phyloP scores from a whole-genome alignment of 805 yeast genomes.

The Suhomyces faveliae region DNA sequence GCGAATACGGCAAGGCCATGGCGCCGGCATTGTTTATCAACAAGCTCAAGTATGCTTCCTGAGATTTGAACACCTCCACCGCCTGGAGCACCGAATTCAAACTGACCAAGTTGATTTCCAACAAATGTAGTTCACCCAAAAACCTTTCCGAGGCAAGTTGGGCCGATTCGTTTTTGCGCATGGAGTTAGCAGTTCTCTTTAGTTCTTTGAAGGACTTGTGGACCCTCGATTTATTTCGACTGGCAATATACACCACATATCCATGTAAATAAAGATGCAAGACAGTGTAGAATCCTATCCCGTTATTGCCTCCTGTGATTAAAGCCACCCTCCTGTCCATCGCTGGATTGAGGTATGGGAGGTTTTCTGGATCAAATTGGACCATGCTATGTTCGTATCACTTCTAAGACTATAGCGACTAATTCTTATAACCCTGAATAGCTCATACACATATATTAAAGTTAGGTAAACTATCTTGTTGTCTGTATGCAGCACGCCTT shows the following conservation, averaged over 20 bases:
- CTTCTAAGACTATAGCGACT: neutral
- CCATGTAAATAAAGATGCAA: slow-evolving; percentile 80
- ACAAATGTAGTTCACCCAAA: slow-evolving; percentile 35
- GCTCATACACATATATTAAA: neutral
- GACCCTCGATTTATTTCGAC: slow-evolving; percentile 59
- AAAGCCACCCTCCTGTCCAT: slow-evolving; percentile 60
- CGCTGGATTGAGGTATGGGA: slow-evolving; percentile 63
- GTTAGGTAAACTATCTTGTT: neutral
- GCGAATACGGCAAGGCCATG: slow-evolving; percentile 67
- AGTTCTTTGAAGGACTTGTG: slow-evolving; percentile 56
- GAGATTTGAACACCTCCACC: slow-evolving; percentile 40
- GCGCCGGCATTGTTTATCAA: slow-evolving; percentile 79
- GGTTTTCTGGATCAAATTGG: slow-evolving; percentile 7
- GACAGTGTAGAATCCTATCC: slow-evolving; percentile 76
- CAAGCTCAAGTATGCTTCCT: slow-evolving; percentile 55
- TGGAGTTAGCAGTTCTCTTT: slow-evolving; percentile 48
- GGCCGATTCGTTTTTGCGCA: slow-evolving; percentile 22
- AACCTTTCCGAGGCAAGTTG: slow-evolving; percentile 21
- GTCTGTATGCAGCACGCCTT: neutral
- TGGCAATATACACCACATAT: slow-evolving; percentile 69
- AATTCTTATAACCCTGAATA: neutral
- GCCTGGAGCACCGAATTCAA: slow-evolving; percentile 42
- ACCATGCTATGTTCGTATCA: neutral
- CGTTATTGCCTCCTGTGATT: slow-evolving; percentile 80
- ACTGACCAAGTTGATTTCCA: slow-evolving; percentile 38